These are phyloP conservation scores for Xerocomellus amylosporus DNA, from an alignment of 768 basidiomycete genomes.

Conservation along the genomic window DNA sequence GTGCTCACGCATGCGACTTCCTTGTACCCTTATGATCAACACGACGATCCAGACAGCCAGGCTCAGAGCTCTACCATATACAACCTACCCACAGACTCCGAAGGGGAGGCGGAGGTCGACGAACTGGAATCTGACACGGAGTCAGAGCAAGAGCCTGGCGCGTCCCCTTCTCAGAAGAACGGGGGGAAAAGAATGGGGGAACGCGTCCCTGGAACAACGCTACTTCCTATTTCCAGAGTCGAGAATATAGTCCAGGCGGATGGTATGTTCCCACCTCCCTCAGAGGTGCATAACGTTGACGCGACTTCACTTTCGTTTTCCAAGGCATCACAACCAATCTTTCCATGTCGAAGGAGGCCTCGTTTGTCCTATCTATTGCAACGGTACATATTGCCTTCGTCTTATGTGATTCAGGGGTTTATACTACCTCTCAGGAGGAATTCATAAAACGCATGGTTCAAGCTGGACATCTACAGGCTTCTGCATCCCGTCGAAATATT, in stretches of 20 bases:
- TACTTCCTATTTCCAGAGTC: conserved; percentile 62
- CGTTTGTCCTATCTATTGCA: conserved; percentile 72
- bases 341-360: conserved; percentile 71
- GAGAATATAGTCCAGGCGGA: conserved; percentile 81
- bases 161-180: conserved; percentile 28
- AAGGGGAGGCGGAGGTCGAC: conserved; percentile 33
- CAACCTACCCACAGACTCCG: conserved; percentile 35
- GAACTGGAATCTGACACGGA: conserved; percentile 35
- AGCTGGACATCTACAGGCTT: conserved; percentile 66
- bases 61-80: conserved; percentile 28
- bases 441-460: conserved; percentile 75
- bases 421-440: conserved; percentile 59
- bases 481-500: conserved; percentile 51
- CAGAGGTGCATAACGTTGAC: conserved; percentile 12
- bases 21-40: conserved; percentile 30
- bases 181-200: conserved; percentile 32
- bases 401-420: conserved; percentile 9
- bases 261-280: conserved; percentile 42
- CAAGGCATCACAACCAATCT: conserved; percentile 58
- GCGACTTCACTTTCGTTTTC: conserved; percentile 12
- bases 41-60: conserved; percentile 24
- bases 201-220: conserved; percentile 61
- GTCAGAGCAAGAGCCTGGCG: conserved; percentile 27
- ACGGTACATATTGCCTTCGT: conserved; percentile 47
- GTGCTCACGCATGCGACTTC: conserved; percentile 32